phyloP scores from a whole-genome alignment of 257 asterid genomes.

The Cruciata laevipes region DNA sequence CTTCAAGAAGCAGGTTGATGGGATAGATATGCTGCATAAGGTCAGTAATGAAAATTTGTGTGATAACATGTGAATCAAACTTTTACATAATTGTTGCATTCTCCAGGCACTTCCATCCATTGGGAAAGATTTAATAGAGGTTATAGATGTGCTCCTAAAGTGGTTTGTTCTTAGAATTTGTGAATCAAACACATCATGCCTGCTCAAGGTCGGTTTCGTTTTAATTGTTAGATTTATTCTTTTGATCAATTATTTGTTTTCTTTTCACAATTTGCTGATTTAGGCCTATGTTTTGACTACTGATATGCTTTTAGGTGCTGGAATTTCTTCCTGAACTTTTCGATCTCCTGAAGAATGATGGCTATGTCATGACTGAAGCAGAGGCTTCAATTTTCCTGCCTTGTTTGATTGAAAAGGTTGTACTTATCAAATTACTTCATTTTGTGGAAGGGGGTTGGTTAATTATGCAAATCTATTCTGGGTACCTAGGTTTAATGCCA shows the following conservation, averaged over 20 bases:
- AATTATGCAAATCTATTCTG: background rate
- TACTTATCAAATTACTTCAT: background rate
- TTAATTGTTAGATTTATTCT: background rate
- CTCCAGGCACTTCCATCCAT: slow-evolving; percentile 80
- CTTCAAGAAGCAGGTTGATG: slow-evolving; percentile 98
- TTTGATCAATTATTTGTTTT: background rate
- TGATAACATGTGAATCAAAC: slow-evolving; percentile 16
- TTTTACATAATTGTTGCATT: slow-evolving; percentile 20
- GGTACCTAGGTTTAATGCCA: background rate
- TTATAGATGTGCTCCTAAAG: slow-evolving; percentile 74
- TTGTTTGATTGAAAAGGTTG: slow-evolving; percentile 92
- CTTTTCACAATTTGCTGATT: slow-evolving; percentile 11
- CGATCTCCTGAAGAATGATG: slow-evolving; percentile 76
- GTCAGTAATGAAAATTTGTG: slow-evolving; percentile 28
- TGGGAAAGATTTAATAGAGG: slow-evolving; percentile 71
- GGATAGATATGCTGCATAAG: slow-evolving; percentile 97
- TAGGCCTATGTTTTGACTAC: slow-evolving; percentile 9
- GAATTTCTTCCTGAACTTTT: slow-evolving; percentile 96
- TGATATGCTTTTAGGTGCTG: slow-evolving; percentile 60
- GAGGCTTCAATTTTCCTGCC: slow-evolving; percentile 96
- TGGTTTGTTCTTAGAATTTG: slow-evolving; percentile 95
- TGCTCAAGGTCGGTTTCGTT: slow-evolving; percentile 49
- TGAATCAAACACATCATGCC: slow-evolving; percentile 89
- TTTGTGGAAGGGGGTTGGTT: background rate
- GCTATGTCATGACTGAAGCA: slow-evolving; percentile 82